These are phyloP conservation scores for Neopestalotiopsis sp. DNA, from an alignment of 2,329 filamentous ascomycete species.

Conservation along the genomic window DNA sequence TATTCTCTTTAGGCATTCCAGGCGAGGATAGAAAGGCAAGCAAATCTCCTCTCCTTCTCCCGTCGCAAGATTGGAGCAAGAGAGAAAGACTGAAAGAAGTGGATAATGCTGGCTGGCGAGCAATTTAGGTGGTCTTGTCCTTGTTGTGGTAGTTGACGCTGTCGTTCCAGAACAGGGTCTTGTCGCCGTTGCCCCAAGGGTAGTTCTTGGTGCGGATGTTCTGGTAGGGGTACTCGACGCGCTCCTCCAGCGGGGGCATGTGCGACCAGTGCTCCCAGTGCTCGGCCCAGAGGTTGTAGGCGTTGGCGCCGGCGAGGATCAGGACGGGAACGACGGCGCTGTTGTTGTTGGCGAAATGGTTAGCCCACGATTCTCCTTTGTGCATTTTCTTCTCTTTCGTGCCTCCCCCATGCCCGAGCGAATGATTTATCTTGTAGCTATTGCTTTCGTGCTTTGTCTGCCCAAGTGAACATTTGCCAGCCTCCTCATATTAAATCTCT, in stretches of 20 bases:
- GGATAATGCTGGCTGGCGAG: neutral
- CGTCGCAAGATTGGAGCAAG: no score
- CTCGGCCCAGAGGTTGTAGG: constrained; percentile 89
- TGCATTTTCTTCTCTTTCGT: neutral
- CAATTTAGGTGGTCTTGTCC: constrained; percentile 67
- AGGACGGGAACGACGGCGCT: constrained; percentile 80
- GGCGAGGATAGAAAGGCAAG: neutral
- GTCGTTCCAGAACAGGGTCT: constrained; percentile 90
- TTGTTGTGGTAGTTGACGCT: constrained; percentile 97
- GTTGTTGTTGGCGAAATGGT: constrained; percentile 23
- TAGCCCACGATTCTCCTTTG: constrained; percentile 9
- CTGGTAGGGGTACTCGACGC: constrained; percentile 93
- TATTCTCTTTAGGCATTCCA: neutral
- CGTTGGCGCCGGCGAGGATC: constrained; percentile 76
- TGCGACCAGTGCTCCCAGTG: constrained; percentile 97
- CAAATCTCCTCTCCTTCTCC: neutral
- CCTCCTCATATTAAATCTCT: neutral
- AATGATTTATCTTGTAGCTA: no score
- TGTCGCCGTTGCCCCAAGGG: constrained; percentile 94
- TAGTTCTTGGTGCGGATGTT: constrained; percentile 98
- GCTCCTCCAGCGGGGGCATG: constrained; percentile 86
- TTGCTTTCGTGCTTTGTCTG: neutral
- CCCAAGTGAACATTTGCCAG: neutral
- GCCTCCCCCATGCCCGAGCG: neutral
- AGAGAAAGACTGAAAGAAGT: neutral